Conservation (phyloP, 345 rosid species). For the Euphorbia peplus region DNA sequence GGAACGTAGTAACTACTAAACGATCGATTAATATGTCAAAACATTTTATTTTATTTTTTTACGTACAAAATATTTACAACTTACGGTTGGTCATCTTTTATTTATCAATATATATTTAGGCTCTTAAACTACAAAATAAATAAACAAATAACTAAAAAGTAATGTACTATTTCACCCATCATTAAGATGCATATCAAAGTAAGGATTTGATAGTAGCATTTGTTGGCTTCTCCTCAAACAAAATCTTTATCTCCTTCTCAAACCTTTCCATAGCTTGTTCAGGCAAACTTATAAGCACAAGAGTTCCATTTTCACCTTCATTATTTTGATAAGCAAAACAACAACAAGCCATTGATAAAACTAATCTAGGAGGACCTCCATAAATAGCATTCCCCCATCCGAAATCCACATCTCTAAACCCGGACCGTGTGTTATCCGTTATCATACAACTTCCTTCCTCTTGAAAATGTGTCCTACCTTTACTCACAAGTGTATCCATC, state of each 20-base stretch:
- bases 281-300: conserved; percentile 25
- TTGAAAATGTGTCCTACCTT: conserved; percentile 1
- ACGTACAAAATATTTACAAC: too few relatives aligned
- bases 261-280: conserved; percentile 19
- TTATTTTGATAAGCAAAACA: not conserved
- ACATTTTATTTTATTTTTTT: too few relatives aligned
- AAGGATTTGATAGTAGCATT: not conserved
- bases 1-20: too few relatives aligned
- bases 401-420: conserved; percentile 18
- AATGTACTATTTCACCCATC: too few relatives aligned
- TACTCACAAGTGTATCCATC: conserved; percentile 20
- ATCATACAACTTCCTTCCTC: not conserved
- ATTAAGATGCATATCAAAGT: not conserved
- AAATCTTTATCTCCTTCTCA: conserved; percentile 3
- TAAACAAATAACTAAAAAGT: too few relatives aligned
- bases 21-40: too few relatives aligned
- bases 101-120: too few relatives aligned
- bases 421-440: not conserved
- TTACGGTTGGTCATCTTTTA: too few relatives aligned
- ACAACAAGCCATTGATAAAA: not conserved
- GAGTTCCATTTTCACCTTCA: conserved; percentile 20
- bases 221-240: not conserved
- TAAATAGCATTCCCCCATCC: conserved; percentile 30
- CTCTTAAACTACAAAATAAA: too few relatives aligned
- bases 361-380: conserved; percentile 18